A percentile compares a stretch with the other conserved stretches of the same genome.
Evolutionary conservation across 2,329 filamentous ascomycete species (phyloP).

Genomic region (Fusarium subtropicale): DNA sequence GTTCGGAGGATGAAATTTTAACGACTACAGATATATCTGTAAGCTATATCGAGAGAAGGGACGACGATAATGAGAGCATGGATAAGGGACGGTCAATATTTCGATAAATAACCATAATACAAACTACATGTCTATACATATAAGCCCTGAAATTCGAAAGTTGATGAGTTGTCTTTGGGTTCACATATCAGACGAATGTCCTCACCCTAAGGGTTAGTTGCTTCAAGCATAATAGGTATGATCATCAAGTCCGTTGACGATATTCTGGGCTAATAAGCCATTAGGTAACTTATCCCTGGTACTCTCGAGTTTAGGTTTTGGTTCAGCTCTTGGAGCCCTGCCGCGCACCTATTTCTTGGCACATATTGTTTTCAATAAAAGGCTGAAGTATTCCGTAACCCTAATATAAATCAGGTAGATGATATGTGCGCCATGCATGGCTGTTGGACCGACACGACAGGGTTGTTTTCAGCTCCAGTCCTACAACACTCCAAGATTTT

Average conservation of each 20-base stretch:
- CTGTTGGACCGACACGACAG: not conserved
- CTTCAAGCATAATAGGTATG: accelerated
- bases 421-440: not conserved
- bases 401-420: conserved; percentile 1
- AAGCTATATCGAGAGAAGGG: conserved; percentile 8
- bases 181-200: not conserved
- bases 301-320: not conserved
- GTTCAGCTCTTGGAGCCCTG: no score
- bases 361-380: not conserved
- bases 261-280: no score
- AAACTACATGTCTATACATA: not conserved
- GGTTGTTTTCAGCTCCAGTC: conserved; percentile 9
- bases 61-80: not conserved
- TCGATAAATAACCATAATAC: accelerated
- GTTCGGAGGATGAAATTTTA: not conserved
- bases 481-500: not conserved
- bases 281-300: no score
- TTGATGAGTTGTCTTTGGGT: not conserved
- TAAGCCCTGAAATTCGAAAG: not conserved
- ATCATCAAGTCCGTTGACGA: accelerated
- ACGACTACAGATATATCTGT: conserved; percentile 10
- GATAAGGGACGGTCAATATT: no score
- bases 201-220: no score
- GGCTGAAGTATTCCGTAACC: not conserved
- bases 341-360: no score